Conservation (phyloP, 148 eudicot genomes). For the Rhododendron griersonianum region DNA sequence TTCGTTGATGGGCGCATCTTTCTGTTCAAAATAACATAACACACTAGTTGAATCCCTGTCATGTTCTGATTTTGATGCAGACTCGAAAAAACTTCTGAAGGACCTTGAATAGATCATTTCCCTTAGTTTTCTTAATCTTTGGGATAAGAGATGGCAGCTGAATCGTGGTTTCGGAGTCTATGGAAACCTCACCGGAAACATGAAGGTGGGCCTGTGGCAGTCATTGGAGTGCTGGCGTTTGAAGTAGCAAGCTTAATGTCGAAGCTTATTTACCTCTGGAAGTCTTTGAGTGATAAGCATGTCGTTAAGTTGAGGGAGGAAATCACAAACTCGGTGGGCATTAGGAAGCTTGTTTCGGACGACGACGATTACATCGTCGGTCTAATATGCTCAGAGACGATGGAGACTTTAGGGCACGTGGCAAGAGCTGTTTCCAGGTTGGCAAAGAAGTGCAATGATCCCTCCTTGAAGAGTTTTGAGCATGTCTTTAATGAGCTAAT, state of each 20-base stretch:
- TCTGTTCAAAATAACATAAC: background rate
- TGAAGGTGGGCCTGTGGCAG: slow-evolving; percentile 11
- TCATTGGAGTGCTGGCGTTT: slow-evolving; percentile 55
- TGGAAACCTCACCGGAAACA: slow-evolving; percentile 47
- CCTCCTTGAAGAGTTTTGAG: slow-evolving; percentile 47
- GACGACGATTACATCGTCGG: slow-evolving; percentile 43
- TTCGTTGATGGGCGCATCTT: background rate
- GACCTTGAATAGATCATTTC: slow-evolving; percentile 8
- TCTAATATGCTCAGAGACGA: slow-evolving; percentile 45
- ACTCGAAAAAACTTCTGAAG: background rate
- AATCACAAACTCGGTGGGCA: slow-evolving; percentile 42
- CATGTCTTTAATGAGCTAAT: slow-evolving; percentile 34
- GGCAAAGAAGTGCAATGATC: slow-evolving; percentile 51
- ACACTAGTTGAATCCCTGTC: background rate
- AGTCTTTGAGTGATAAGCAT: slow-evolving; percentile 47
- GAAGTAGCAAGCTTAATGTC: slow-evolving; percentile 64
- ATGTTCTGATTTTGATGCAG: slow-evolving; percentile 7
- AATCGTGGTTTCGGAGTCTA: slow-evolving; percentile 59
- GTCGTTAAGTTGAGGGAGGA: slow-evolving; percentile 48
- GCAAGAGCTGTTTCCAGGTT: slow-evolving; percentile 49
- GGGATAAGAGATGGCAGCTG: slow-evolving; percentile 39
- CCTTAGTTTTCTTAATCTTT: background rate
- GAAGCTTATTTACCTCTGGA: slow-evolving; percentile 52
- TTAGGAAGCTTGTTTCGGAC: slow-evolving; percentile 52
- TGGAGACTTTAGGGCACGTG: slow-evolving; percentile 38